A percentile compares a stretch with the other conserved stretches of the same genome.
These are phyloP conservation scores for Anthracocystis walkeri DNA, from an alignment of 1,284 basidiomycete genomes.

Conservation along the genomic window DNA sequence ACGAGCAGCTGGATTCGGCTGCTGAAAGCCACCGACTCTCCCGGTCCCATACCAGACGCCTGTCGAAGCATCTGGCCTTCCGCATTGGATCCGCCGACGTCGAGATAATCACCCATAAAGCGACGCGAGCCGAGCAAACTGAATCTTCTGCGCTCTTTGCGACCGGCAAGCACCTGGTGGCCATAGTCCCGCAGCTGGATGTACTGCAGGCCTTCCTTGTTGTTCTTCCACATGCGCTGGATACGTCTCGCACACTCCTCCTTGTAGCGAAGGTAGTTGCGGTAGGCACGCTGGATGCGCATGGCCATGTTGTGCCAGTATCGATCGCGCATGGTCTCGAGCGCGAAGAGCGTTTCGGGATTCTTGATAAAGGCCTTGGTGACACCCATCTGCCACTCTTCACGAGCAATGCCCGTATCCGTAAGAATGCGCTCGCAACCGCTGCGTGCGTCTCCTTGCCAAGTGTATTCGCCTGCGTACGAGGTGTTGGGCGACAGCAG, in stretches of 20 bases:
- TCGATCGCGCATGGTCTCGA: conserved; percentile 97
- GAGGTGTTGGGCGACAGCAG: conserved; percentile 93
- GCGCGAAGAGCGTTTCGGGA: conserved; percentile 96
- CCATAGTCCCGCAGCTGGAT: conserved; percentile 91
- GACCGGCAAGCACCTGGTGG: conserved; percentile 87
- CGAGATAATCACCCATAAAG: conserved; percentile 97
- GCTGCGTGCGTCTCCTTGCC: conserved; percentile 88
- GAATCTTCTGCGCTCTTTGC: conserved; percentile 94
- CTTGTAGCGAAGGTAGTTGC: conserved; percentile 94
- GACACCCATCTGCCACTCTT: conserved; percentile 99
- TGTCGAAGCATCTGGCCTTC: conserved; percentile 83
- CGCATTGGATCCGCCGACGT: conserved; percentile 78
- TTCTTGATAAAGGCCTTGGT: conserved; percentile 99
- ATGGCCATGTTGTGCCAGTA: conserved; percentile 99
- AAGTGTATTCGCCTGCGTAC: conserved; percentile 98
- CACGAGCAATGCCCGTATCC: conserved; percentile 93
- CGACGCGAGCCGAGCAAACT: conserved; percentile 93
- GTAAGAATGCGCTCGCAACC: conserved; percentile 93
- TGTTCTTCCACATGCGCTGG: conserved; percentile 98
- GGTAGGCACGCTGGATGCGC: conserved; percentile 94
- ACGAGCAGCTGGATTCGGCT: conserved; percentile 86
- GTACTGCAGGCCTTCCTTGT: conserved; percentile 91
- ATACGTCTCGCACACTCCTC: conserved; percentile 94
- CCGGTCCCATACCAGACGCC: conserved; percentile 76
- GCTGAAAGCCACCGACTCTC: conserved; percentile 77